Percentiles rank a stretch among this genome's conserved stretches.
Conservation (phyloP, 2,329 filamentous ascomycete species). For the Scedosporium minutisporum region DNA sequence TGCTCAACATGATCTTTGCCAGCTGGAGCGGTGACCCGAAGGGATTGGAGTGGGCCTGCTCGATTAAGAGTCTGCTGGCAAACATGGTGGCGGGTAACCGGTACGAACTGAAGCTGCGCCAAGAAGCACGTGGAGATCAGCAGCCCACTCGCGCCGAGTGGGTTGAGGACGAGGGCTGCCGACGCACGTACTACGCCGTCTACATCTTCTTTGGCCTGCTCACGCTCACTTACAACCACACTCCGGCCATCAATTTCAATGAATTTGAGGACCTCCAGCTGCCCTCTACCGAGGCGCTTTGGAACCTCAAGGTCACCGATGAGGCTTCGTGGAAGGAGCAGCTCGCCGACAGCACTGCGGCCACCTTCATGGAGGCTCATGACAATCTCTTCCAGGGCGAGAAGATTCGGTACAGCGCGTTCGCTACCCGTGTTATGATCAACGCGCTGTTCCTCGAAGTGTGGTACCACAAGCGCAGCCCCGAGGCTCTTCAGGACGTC, state of each 20-base stretch:
- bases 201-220: conserved; percentile 98
- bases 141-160: conserved; percentile 77
- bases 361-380: conserved; percentile 89
- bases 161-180: conserved; percentile 94
- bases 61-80: conserved; percentile 93
- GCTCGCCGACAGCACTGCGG: conserved; percentile 57
- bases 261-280: conserved; percentile 91
- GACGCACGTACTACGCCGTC: conserved; percentile 94
- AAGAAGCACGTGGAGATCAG: conserved; percentile 71
- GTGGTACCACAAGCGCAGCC: conserved; percentile 97
- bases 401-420: conserved; percentile 83
- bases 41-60: conserved; percentile 96
- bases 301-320: conserved; percentile 75
- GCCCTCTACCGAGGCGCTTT: conserved; percentile 86
- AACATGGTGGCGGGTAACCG: conserved; percentile 98
- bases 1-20: conserved; percentile 97
- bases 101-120: conserved; percentile 89
- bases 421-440: conserved; percentile 96
- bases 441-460: conserved; percentile 97
- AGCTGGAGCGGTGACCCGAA: conserved; percentile 99
- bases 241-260: conserved; percentile 94
- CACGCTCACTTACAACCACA: conserved; percentile 95
- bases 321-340: conserved; percentile 78
- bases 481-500: conserved; percentile 93
- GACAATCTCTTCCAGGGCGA: conserved; percentile 94